These are phyloP conservation scores for Rhodotorula sp. DNA, from an alignment of 1,284 basidiomycete species.

Conservation along the genomic window DNA sequence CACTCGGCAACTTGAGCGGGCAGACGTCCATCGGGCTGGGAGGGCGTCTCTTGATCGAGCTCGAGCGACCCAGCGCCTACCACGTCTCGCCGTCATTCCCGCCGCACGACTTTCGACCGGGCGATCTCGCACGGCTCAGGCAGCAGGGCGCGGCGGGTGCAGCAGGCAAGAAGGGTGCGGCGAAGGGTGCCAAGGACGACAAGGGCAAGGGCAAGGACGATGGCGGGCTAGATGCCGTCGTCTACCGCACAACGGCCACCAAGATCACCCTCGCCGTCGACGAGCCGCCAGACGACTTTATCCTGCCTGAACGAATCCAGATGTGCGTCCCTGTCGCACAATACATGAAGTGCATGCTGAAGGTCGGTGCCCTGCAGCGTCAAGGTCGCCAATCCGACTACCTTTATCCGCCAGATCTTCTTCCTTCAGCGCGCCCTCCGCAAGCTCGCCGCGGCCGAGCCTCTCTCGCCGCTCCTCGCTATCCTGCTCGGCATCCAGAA, in stretches of 20 bases:
- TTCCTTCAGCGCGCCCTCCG: slow-evolving; percentile 18
- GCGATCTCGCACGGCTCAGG: slow-evolving; percentile 29
- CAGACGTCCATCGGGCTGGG: slow-evolving; percentile 39
- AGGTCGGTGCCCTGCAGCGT: no score
- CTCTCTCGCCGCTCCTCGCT: slow-evolving; percentile 19
- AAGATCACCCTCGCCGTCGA: slow-evolving; percentile 42
- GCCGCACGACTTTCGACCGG: slow-evolving; percentile 39
- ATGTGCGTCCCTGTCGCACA: slow-evolving; percentile 16
- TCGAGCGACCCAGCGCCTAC: slow-evolving; percentile 31
- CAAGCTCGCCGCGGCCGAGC: slow-evolving; percentile 12
- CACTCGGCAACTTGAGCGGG: slow-evolving; percentile 3
- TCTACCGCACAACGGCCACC: slow-evolving; percentile 37
- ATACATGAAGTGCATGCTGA: no score
- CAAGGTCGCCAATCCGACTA: slow-evolving; percentile 36
- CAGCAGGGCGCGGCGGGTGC: not conserved
- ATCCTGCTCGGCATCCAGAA: slow-evolving; percentile 23
- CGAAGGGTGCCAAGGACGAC: not conserved
- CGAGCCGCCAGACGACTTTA: slow-evolving; percentile 25
- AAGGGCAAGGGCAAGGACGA: slow-evolving; percentile 22
- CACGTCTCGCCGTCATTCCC: slow-evolving; percentile 13
- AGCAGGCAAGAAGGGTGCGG: not conserved
- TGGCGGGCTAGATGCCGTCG: slow-evolving; percentile 39
- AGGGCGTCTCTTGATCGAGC: slow-evolving; percentile 41
- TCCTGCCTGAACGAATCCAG: slow-evolving; percentile 33
- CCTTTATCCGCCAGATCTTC: slow-evolving; percentile 27